phyloP scores from a whole-genome alignment of 2,329 filamentous ascomycete genomes.

The Diplodia seriata region DNA sequence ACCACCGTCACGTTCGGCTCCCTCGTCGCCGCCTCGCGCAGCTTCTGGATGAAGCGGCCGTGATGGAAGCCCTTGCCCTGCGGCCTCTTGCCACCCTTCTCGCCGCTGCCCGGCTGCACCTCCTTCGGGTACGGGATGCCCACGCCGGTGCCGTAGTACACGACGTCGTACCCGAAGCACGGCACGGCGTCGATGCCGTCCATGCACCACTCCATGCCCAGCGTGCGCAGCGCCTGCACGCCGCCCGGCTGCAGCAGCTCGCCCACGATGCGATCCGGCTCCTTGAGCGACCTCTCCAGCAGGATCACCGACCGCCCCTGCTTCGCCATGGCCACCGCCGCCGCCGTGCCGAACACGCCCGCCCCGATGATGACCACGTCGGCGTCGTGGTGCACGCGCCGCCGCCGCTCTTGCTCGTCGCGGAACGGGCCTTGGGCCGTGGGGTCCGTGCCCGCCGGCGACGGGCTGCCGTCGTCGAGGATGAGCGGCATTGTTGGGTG shows the following conservation, averaged over 20 bases:
- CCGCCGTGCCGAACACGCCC: slow-evolving; percentile 85
- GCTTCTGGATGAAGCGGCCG: slow-evolving; percentile 84
- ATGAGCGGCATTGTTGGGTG: slow-evolving; percentile 24
- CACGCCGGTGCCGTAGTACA: slow-evolving; percentile 77
- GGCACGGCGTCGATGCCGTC: slow-evolving; percentile 87
- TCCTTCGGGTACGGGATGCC: slow-evolving; percentile 79
- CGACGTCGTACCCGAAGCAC: slow-evolving; percentile 85
- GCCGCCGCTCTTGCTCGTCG: slow-evolving; percentile 41
- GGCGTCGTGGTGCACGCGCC: slow-evolving; percentile 65
- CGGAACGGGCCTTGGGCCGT: slow-evolving; percentile 1
- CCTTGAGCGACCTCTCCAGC: slow-evolving; percentile 85
- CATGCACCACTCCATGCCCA: slow-evolving; percentile 80
- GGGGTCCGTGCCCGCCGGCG: slow-evolving; percentile 18
- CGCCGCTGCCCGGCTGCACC: slow-evolving; percentile 43
- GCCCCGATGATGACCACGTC: slow-evolving; percentile 94
- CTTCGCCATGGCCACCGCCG: slow-evolving; percentile 82
- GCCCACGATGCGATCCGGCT: slow-evolving; percentile 95
- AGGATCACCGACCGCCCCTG: slow-evolving; percentile 91
- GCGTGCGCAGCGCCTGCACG: slow-evolving; percentile 76
- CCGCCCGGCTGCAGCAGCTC: slow-evolving; percentile 95
- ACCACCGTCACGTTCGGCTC: slow-evolving; percentile 88
- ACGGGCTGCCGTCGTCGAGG: slow-evolving; percentile 22
- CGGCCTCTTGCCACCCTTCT: slow-evolving; percentile 58
- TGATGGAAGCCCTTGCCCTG: slow-evolving; percentile 90
- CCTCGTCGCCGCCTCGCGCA: slow-evolving; percentile 75